Conservation (phyloP, 148 eudicot species). For the Chenopodium quinoa region DNA sequence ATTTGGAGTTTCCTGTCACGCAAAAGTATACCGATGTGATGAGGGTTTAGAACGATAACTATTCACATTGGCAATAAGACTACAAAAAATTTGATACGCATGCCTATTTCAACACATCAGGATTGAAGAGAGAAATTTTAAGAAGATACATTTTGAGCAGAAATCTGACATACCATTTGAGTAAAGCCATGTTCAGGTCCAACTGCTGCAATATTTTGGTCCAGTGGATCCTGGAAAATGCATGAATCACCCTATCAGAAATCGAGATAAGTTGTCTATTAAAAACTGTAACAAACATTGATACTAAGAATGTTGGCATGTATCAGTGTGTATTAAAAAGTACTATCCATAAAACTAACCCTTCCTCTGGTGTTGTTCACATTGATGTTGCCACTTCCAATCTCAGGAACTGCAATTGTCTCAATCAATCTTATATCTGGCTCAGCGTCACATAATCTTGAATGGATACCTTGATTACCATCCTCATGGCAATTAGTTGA, state of each 20-base stretch:
- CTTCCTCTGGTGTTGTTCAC: constrained; percentile 27
- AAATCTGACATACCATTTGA: constrained; percentile 36
- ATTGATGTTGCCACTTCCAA: constrained; percentile 29
- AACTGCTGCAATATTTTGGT: constrained; percentile 27
- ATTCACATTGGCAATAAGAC: neutral
- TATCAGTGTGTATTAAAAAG: neutral
- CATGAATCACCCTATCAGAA: neutral
- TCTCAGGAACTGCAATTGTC: constrained; percentile 26
- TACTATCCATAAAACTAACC: constrained; percentile 31
- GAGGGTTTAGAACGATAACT: neutral
- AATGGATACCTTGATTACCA: constrained; percentile 33
- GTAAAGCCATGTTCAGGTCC: constrained; percentile 33
- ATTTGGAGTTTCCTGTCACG: constrained; percentile 40
- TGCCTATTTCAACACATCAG: neutral
- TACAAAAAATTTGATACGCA: neutral
- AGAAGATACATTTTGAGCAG: neutral
- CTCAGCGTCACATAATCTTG: constrained; percentile 25
- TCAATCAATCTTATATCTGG: constrained; percentile 27
- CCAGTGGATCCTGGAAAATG: constrained; percentile 28
- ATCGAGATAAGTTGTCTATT: constrained; percentile 1
- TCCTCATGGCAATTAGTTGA: constrained; percentile 31
- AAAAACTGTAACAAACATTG: neutral
- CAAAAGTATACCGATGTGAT: neutral
- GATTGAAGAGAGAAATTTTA: neutral
- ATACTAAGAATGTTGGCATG: neutral